Evolutionary conservation across 805 yeast species (phyloP).

Genomic region (Saccharomycopsis olivae): DNA sequence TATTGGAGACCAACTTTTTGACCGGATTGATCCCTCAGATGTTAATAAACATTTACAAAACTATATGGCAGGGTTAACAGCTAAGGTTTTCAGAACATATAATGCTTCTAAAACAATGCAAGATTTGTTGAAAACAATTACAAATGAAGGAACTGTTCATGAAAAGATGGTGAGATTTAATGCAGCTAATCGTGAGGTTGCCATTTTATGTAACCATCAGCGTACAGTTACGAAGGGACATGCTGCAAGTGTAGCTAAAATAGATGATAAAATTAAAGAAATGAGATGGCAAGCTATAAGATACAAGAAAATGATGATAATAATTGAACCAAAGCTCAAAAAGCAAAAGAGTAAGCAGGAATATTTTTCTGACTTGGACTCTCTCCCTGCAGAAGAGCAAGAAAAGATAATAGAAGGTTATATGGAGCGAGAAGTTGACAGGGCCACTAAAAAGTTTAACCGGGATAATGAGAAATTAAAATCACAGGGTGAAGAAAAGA

Average conservation of each 20-base stretch:
- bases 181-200: slow-evolving; percentile 93
- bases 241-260: slow-evolving; percentile 69
- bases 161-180: slow-evolving; percentile 83
- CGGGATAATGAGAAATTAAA: slow-evolving; percentile 69
- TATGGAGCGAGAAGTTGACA: slow-evolving; percentile 56
- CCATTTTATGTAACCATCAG: slow-evolving; percentile 94
- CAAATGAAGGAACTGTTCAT: slow-evolving; percentile 77
- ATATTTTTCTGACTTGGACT: slow-evolving; percentile 60
- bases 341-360: slow-evolving; percentile 28
- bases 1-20: slow-evolving; percentile 89
- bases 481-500: slow-evolving; percentile 45
- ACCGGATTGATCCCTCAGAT: slow-evolving; percentile 73
- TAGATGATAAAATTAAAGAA: slow-evolving; percentile 67
- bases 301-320: slow-evolving; percentile 57
- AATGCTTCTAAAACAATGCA: slow-evolving; percentile 97
- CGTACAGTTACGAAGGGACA: slow-evolving; percentile 83
- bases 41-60: slow-evolving; percentile 80
- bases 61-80: slow-evolving; percentile 89
- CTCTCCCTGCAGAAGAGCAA: slow-evolving; percentile 54
- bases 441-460: slow-evolving; percentile 49
- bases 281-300: slow-evolving; percentile 77
- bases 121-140: slow-evolving; percentile 76
- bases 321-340: slow-evolving; percentile 43
- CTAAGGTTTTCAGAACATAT: slow-evolving; percentile 94
- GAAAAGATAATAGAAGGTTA: slow-evolving; percentile 45